These are phyloP conservation scores for Mimosa bimucronata DNA, from an alignment of 306 rosid species.

Conservation along the genomic window DNA sequence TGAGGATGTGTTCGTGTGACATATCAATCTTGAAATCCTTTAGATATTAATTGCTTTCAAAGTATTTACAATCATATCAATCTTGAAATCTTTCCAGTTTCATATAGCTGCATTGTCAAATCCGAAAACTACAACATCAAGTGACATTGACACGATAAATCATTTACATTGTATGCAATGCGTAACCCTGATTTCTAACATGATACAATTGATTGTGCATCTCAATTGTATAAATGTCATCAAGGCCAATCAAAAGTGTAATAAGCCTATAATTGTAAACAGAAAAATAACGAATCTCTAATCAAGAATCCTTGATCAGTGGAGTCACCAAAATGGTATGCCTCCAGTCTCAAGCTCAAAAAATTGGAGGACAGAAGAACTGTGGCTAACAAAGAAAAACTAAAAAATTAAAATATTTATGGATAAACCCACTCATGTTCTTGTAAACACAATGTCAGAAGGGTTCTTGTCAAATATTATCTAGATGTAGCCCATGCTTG, in stretches of 20 bases:
- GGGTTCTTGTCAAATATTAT: constrained; percentile 83
- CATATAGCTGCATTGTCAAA: too few species aligned
- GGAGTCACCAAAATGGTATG: constrained; percentile 20
- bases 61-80: too few species aligned
- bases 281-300: background rate
- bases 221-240: background rate
- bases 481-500: constrained; percentile 92
- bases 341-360: constrained; percentile 1
- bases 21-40: too few species aligned
- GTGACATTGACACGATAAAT: too few species aligned
- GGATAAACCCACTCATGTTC: constrained; percentile 28
- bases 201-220: background rate
- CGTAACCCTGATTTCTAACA: background rate
- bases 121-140: too few species aligned
- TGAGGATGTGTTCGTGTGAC: too few species aligned
- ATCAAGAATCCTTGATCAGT: background rate
- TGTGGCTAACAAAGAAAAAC: constrained; percentile 11
- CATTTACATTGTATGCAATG: too few species aligned
- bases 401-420: constrained; percentile 26
- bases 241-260: background rate
- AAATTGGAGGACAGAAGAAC: constrained; percentile 24
- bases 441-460: constrained; percentile 53
- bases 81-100: too few species aligned
- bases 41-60: too few species aligned
- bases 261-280: background rate